Evolutionary conservation across 1,284 basidiomycete species (phyloP), one percentile per base, ranked within the genome.

Genomic region (Moesziomyces globuligerus): DNA sequence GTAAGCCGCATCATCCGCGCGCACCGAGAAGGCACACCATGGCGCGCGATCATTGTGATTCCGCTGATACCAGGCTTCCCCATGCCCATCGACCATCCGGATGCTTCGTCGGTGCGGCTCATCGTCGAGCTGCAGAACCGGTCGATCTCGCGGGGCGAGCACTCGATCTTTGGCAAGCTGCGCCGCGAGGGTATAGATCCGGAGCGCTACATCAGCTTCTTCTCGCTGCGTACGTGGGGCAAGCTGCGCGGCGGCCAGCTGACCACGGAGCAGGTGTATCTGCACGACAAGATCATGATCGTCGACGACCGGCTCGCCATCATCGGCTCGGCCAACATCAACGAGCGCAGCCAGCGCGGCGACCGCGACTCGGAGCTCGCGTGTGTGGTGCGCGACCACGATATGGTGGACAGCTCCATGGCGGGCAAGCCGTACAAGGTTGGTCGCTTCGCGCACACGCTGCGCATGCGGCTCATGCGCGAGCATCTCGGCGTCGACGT

Each of bases 261-360:
- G 58, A 91, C 91, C 4, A 96, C 94, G 1, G 95, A 98, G 83
- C 90, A 93, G 85, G 79, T 70, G 39, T 82, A 82, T 53, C 51
- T 78, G 48, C 80, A 82, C 55, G 77, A 72, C 66, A 81, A 88
- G 83, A 81, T 90, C 25, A 94, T 95, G 85, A 90, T 98, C 52
- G 93, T 98, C 10, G 96, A 98, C 81, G 95, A 99, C 80, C 90
- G 94, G 29, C 86, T 96, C 40, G 94, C 90, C n/a, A 93, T 98
- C 71, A 97, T 97, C 74, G 95, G 95, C n/a, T 96, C 94, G 57
- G 95, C 95, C 18, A 98, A 98, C 82, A 95, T 98, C 86, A 98
- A 99, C 81, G 95, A 99, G 83, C 89, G 95, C 29, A 95, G 92
- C 28, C 92, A 94, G 82, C 87, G 93, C 21, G 95, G 95, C 36